These are phyloP conservation scores for Chlorella sp. DNA, from an alignment of 139 green algal species.

Conservation along the genomic window DNA sequence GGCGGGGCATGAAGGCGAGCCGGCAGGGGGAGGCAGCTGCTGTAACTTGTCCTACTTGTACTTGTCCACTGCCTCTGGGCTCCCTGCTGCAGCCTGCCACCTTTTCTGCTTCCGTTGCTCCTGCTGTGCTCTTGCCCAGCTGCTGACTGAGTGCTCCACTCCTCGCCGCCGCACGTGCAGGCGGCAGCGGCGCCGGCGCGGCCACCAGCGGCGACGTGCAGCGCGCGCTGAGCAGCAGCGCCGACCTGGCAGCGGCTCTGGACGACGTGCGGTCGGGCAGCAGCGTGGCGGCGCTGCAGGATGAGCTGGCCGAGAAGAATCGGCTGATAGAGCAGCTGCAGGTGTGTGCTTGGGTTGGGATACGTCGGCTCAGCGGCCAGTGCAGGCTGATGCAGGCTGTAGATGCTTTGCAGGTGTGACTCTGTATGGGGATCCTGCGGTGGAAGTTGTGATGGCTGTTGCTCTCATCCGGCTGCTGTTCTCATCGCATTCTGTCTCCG, in stretches of 20 bases:
- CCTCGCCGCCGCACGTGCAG: background rate
- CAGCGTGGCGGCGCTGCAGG: slow-evolving; percentile 1
- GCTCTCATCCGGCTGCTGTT: no score
- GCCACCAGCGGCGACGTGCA: background rate
- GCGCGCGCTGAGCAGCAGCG: background rate
- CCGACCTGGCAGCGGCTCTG: background rate
- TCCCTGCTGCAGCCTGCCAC: no score
- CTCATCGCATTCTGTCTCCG: background rate
- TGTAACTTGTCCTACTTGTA: no score
- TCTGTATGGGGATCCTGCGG: no score
- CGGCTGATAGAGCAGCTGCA: slow-evolving; percentile 23
- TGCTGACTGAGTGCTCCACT: background rate
- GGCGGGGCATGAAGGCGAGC: background rate
- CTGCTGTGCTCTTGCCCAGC: background rate
- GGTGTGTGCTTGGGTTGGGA: background rate
- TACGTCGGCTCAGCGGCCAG: no score
- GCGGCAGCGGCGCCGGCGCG: slow-evolving; percentile 7
- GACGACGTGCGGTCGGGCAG: slow-evolving; percentile 20
- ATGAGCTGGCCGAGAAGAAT: slow-evolving; percentile 34
- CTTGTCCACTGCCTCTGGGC: no score
- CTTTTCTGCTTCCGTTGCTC: background rate
- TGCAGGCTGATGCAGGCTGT: no score
- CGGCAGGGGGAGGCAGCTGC: no score
- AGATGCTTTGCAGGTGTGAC: no score
- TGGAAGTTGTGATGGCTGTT: no score